Percentiles rank a stretch among this genome's conserved stretches.
phyloP scores from a whole-genome alignment of 345 rosid species.

The Brassica rapa region DNA sequence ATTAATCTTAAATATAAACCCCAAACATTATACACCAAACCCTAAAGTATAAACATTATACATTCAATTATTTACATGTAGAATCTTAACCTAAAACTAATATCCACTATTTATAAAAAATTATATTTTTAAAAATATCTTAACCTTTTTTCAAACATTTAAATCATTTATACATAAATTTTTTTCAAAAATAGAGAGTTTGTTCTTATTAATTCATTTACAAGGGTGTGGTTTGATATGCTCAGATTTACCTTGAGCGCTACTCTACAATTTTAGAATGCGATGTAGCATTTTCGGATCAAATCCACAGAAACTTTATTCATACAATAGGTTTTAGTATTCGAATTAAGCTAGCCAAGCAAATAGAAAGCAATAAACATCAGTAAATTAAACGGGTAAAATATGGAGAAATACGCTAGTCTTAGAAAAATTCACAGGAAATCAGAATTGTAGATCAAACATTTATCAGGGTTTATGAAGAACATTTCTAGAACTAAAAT shows the following conservation, averaged over 20 bases:
- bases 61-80: no score
- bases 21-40: no score
- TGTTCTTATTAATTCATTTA: no score
- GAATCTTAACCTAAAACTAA: no score
- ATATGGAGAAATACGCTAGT: neutral
- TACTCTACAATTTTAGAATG: neutral
- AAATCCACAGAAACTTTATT: neutral
- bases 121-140: no score
- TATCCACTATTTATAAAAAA: no score
- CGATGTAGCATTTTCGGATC: neutral
- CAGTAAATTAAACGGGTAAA: neutral
- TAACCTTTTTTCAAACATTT: no score
- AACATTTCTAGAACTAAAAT: neutral
- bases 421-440: neutral
- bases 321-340: neutral
- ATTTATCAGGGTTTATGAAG: neutral
- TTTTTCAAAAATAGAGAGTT: no score
- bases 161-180: no score
- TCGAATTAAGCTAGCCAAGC: neutral
- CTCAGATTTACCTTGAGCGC: neutral
- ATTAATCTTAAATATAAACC: no score
- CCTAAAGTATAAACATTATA: no score
- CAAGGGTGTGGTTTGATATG: neutral
- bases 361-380: neutral
- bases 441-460: neutral